phyloP scores from a whole-genome alignment of 2,329 filamentous ascomycete species.

The Aspergillus proliferans region DNA sequence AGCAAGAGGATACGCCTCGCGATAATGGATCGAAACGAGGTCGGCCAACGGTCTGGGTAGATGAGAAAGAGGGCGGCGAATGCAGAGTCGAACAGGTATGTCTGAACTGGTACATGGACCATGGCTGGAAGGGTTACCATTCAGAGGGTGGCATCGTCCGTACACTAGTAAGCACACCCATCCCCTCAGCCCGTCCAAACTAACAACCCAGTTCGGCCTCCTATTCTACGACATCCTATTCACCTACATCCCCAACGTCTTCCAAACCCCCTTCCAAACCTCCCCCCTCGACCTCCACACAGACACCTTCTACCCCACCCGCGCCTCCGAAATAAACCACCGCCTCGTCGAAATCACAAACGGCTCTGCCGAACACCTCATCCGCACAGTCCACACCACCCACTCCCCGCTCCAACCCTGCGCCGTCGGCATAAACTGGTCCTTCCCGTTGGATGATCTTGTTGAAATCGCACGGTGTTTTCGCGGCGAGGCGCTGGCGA shows the following conservation, averaged over 20 bases:
- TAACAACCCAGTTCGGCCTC: conserved; percentile 56
- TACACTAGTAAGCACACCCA: conserved; percentile 53
- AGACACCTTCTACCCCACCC: conserved; percentile 79
- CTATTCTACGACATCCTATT: conserved; percentile 93
- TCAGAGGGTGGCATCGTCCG: conserved; percentile 84
- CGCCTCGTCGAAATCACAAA: conserved; percentile 83
- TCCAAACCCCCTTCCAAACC: conserved; percentile 91
- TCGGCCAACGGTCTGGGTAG: conserved; percentile 74
- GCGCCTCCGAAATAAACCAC: conserved; percentile 84
- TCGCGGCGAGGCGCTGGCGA: conserved; percentile 69
- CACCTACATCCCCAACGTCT: conserved; percentile 89
- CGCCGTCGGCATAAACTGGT: conserved; percentile 88
- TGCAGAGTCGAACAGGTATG: conserved; percentile 94
- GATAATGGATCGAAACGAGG: conserved; percentile 23
- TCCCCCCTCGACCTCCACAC: conserved; percentile 90
- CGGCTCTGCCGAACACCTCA: conserved; percentile 62
- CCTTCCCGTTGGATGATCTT: conserved; percentile 72
- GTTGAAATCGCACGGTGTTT: conserved; percentile 74
- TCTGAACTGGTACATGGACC: conserved; percentile 71
- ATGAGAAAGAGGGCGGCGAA: conserved; percentile 64
- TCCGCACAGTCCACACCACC: conserved; percentile 61
- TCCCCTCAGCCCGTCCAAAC: not conserved
- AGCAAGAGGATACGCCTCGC: conserved; percentile 47
- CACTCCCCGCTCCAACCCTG: conserved; percentile 70
- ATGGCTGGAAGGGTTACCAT: conserved; percentile 93